These are phyloP conservation scores for Fremontodendron californicum DNA, from an alignment of 345 rosid species.

Conservation along the genomic window DNA sequence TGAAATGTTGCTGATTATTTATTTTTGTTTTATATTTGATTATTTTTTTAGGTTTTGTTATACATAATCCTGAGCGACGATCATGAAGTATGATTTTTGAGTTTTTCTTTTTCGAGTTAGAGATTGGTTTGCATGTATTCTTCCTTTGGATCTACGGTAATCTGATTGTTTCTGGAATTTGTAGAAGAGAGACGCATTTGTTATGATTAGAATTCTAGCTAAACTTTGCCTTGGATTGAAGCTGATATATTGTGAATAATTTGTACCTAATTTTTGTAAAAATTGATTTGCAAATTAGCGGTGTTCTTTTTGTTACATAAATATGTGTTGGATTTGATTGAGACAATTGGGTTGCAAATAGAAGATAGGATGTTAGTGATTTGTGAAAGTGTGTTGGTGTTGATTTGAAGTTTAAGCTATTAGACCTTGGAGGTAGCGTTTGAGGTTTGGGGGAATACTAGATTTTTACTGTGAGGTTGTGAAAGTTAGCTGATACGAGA, in stretches of 20 bases:
- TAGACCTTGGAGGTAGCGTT: too few species aligned
- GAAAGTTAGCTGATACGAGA: constrained; percentile 12
- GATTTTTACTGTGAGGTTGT: neutral
- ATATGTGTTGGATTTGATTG: constrained; percentile 16
- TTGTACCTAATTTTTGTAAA: neutral
- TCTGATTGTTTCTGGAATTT: neutral
- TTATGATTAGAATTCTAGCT: neutral
- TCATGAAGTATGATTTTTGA: constrained; percentile 6
- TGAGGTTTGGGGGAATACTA: neutral
- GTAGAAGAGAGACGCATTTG: neutral
- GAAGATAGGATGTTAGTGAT: constrained; percentile 3
- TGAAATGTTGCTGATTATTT: neutral
- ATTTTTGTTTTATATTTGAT: neutral
- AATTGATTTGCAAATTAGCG: neutral
- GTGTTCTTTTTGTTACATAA: neutral
- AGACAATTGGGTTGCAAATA: constrained; percentile 1
- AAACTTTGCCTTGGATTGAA: neutral
- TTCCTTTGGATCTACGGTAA: constrained; percentile 17
- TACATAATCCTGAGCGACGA: constrained; percentile 15
- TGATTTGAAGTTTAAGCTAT: constrained; percentile 11
- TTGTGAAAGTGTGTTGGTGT: neutral
- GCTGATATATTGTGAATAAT: neutral
- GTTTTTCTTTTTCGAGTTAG: neutral
- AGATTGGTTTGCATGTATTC: constrained; percentile 6
- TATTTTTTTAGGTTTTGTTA: constrained; percentile 17